A percentile compares a stretch with the other conserved stretches of the same genome.
Evolutionary conservation across 495 filamentous ascomycete genomes (phyloP).

Genomic region (Penicillium paxilli): DNA sequence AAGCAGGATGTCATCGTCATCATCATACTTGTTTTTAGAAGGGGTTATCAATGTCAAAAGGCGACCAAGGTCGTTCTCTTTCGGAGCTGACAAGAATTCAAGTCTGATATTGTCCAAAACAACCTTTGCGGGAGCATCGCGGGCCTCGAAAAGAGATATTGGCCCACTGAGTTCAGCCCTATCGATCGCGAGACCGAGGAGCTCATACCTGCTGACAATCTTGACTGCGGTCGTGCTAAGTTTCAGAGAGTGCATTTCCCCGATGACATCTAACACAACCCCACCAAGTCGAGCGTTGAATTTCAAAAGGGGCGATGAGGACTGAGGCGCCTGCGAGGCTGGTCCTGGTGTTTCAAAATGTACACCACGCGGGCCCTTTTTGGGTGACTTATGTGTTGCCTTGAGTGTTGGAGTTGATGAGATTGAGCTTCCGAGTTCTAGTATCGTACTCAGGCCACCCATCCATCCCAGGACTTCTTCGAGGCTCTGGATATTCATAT

Average conservation of each 20-base stretch:
- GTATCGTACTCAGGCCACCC: constrained; percentile 87
- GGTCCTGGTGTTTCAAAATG: constrained; percentile 60
- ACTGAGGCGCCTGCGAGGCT: constrained; percentile 8
- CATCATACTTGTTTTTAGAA: constrained; percentile 87
- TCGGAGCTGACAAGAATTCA: constrained; percentile 72
- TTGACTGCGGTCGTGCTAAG: constrained; percentile 79
- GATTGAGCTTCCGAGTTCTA: constrained; percentile 84
- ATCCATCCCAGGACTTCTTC: constrained; percentile 89
- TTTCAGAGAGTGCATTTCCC: constrained; percentile 71
- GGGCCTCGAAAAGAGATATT: constrained; percentile 43
- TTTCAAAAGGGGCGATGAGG: constrained; percentile 56
- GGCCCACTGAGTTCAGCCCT: constrained; percentile 74
- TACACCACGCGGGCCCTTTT: constrained; percentile 58
- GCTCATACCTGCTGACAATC: constrained; percentile 68
- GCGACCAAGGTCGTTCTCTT: constrained; percentile 76
- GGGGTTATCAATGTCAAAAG: constrained; percentile 86
- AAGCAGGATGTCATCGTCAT: constrained; percentile 91
- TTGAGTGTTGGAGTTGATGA: constrained; percentile 65
- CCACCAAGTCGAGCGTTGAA: constrained; percentile 76
- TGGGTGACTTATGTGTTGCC: constrained; percentile 26
- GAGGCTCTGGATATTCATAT: constrained; percentile 74
- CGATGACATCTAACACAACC: constrained; percentile 67
- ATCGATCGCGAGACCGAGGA: constrained; percentile 69
- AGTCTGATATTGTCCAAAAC: constrained; percentile 65
- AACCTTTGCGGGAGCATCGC: constrained; percentile 51